These are phyloP conservation scores for Linum usitatissimum DNA, from an alignment of 345 rosid species.

Conservation along the genomic window DNA sequence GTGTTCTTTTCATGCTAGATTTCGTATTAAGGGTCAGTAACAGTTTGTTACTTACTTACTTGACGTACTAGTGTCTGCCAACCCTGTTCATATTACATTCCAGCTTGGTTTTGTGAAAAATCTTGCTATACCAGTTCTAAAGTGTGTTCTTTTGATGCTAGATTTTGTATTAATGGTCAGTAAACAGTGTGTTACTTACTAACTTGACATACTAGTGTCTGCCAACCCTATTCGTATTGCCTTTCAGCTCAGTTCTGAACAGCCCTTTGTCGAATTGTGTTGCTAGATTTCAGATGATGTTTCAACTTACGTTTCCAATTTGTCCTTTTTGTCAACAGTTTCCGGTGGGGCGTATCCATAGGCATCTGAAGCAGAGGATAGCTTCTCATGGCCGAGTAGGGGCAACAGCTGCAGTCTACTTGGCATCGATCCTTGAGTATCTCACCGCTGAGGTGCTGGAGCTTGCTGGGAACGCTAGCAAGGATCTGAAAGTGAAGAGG, in stretches of 20 bases:
- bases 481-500: slow-evolving; percentile 28
- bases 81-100: no score
- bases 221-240: no score
- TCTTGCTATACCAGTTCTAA: no score
- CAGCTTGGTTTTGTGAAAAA: no score
- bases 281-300: no score
- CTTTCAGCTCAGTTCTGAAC: no score
- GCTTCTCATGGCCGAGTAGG: slow-evolving; percentile 23
- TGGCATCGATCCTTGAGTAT: slow-evolving; percentile 27
- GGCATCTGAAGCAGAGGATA: slow-evolving; percentile 24
- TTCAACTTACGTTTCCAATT: no score
- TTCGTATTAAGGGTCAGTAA: neutral
- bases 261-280: no score
- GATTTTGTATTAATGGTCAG: neutral
- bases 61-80: no score
- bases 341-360: slow-evolving; percentile 26
- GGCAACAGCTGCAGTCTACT: slow-evolving; percentile 28
- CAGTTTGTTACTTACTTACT: neutral
- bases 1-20: neutral
- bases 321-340: slow-evolving; percentile 7
- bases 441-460: slow-evolving; percentile 28
- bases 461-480: slow-evolving; percentile 29
- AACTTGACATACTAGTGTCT: no score
- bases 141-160: neutral
- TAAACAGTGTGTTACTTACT: neutral